phyloP scores from a whole-genome alignment of 2,329 filamentous ascomycete genomes.

The Botrytis fabae region DNA sequence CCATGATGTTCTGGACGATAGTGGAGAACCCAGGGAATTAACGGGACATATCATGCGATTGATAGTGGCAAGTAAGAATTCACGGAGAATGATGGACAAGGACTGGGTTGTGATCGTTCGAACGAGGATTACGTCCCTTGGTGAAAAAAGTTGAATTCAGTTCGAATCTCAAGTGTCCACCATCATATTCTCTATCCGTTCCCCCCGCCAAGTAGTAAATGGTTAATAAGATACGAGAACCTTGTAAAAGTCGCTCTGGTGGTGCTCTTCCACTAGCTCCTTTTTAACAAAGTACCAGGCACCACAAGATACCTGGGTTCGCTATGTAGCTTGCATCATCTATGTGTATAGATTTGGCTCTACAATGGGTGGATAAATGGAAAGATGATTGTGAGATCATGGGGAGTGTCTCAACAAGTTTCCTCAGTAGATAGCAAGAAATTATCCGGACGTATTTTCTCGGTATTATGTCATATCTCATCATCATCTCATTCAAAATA shows the following conservation, averaged over 20 bases:
- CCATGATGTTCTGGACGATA: background rate
- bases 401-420: background rate
- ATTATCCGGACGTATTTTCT: background rate
- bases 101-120: background rate
- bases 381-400: background rate
- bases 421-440: background rate
- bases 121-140: background rate
- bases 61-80: constrained; percentile 5
- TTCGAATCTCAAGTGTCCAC: background rate
- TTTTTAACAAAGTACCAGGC: background rate
- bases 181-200: background rate
- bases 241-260: background rate
- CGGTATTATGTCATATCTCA: constrained; percentile 2
- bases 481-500: constrained; percentile 5
- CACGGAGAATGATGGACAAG: background rate
- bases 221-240: constrained; percentile 6
- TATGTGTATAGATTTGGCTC: background rate
- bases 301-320: background rate
- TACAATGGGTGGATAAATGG: background rate
- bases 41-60: background rate
- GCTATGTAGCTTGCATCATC: background rate
- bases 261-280: background rate
- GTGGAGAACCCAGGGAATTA: background rate
- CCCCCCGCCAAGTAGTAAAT: background rate
- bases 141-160: background rate